phyloP scores from a whole-genome alignment of 768 basidiomycete genomes.

The Pleurotus cornucopiae region DNA sequence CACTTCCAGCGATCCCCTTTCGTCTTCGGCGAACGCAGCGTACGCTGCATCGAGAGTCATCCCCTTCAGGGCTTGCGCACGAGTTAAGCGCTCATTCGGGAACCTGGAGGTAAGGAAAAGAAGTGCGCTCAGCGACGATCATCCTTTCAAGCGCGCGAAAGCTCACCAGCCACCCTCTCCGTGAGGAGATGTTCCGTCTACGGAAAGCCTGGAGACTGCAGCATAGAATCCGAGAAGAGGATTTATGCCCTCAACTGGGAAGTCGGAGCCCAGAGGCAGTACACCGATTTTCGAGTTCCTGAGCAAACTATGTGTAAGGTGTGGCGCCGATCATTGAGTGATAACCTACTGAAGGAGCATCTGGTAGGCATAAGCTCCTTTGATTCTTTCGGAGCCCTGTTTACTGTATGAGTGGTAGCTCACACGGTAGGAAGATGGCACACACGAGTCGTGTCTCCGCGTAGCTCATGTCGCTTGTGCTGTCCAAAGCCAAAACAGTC shows the following conservation, averaged over 20 bases:
- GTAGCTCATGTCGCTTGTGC: conserved; percentile 90
- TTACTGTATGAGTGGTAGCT: neutral
- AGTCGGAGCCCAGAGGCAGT: conserved; percentile 87
- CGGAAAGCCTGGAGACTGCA: conserved; percentile 69
- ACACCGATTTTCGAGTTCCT: conserved; percentile 50
- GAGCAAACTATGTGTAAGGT: neutral
- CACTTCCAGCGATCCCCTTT: conserved; percentile 63
- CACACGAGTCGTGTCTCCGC: conserved; percentile 76
- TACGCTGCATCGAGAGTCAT: conserved; percentile 91
- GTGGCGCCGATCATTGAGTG: neutral
- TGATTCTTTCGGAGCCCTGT: conserved; percentile 77
- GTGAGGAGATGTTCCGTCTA: conserved; percentile 75
- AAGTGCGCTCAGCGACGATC: neutral
- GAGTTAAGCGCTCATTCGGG: conserved; percentile 67
- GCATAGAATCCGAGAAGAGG: conserved; percentile 90
- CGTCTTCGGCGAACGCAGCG: conserved; percentile 73
- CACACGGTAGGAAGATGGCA: neutral
- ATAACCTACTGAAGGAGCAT: conserved; percentile 62
- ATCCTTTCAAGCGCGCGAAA: neutral
- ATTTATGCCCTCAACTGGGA: conserved; percentile 89
- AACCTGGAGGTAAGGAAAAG: conserved; percentile 48
- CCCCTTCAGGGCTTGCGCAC: conserved; percentile 80
- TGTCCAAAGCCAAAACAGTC: conserved; percentile 21
- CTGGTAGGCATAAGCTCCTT: conserved; percentile 88
- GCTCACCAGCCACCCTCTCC: conserved; percentile 79